Conservation (phyloP, 495 filamentous ascomycete genomes). For the Daldinia grandis region DNA sequence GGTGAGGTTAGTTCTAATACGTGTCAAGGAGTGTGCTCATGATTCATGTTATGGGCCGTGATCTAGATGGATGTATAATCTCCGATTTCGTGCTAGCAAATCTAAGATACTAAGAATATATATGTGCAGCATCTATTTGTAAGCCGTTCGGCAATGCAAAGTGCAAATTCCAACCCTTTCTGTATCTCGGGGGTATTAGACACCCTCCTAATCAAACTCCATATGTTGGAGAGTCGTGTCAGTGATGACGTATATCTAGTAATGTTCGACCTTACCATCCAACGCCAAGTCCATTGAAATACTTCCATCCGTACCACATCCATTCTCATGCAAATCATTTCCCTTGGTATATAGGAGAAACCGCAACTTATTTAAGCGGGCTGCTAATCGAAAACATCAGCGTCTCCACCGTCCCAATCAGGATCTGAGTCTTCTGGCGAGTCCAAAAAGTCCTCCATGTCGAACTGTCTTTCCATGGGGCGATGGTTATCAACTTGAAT, state of each 20-base stretch:
- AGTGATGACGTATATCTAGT: slow-evolving; percentile 11
- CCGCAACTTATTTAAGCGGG: background rate
- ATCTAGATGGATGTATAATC: background rate
- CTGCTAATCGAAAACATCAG: slow-evolving; percentile 33
- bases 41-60: too few species aligned
- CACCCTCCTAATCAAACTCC: background rate
- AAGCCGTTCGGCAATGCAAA: background rate
- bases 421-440: slow-evolving; percentile 69
- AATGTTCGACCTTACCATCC: slow-evolving; percentile 3
- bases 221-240: background rate
- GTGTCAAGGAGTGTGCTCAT: too few species aligned
- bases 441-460: slow-evolving; percentile 83
- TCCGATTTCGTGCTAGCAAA: background rate
- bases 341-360: background rate
- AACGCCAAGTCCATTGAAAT: slow-evolving; percentile 1
- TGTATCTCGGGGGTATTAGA: background rate
- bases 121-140: background rate
- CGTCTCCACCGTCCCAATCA: slow-evolving; percentile 77
- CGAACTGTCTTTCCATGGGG: slow-evolving; percentile 73
- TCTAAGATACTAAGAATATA: background rate
- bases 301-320: background rate
- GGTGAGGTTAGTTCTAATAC: too few species aligned
- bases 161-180: background rate
- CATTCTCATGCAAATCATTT: slow-evolving; percentile 2
- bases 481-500: slow-evolving; percentile 85